Evolutionary conservation across 371 early-diverging fungal genomes (phyloP), one percentile per base, ranked within the genome.

Genomic region (Apophysomyces sp.): DNA sequence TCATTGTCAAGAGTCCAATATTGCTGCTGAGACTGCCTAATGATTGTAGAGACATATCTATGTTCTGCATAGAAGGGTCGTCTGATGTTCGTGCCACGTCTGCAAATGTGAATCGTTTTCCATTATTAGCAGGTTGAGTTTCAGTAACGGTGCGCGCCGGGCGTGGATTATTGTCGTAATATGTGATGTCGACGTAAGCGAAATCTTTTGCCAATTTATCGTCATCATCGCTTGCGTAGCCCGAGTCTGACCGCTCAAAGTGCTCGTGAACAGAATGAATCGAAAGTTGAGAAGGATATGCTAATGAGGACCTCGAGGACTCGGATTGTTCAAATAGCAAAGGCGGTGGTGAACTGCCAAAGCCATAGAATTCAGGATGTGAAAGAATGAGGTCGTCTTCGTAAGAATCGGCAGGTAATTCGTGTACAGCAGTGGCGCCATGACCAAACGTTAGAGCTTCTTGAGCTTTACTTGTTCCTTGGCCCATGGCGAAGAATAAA

Each of bases 131-230:
- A n/a, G 16, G 36, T 21, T 32, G 58, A 29, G 15, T 44, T 51
- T 54, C 58, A n/a, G 63, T 32, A 21, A 58, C n/a, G 29, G 56
- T 37, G 49, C 53, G 51, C 39, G 27, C 32, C 31, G 40, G 55
- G 36, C 36, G 24, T 31, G 58, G 61, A 24, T 13, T 21, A 51
- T 63, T 37, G 40, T 54, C 44, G 32, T 74, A 74, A 56, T 74
- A 74, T 9, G 67, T 67, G 37, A 61, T 60, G 44, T 74, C 67
- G 18, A 74, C 55, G 56, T 74, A 74, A 15, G 51, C 58, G n/a
- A 74, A 44, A 52, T 74, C 74, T 37, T 66, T 62, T 24, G 55
- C 58, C 3, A 72, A 49, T n/a, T 57, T 65, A 15, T 52, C 60
- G n/a, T 64, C 51, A 21, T 60, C 59, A 15, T 60, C 65, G 21